A percentile compares a stretch with the other conserved stretches of the same genome.
phyloP scores from a whole-genome alignment of 1,284 basidiomycete genomes.

The Leccinum fuscescens region DNA sequence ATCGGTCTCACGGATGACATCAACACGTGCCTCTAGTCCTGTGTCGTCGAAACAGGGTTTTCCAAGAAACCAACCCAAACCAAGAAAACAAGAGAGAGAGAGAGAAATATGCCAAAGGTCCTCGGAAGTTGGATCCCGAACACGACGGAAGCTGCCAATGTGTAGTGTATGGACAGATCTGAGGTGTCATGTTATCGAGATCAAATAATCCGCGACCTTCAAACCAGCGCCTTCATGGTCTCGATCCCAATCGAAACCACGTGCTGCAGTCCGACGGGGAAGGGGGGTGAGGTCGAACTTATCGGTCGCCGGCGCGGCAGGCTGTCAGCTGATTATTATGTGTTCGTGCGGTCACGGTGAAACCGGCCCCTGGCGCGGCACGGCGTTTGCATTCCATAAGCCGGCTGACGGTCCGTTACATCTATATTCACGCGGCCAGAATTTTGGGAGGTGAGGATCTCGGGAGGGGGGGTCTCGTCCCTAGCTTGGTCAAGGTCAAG shows the following conservation, averaged over 20 bases:
- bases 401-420: background rate
- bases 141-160: background rate
- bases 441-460: background rate
- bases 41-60: background rate
- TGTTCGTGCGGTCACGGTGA: background rate
- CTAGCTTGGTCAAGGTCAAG: background rate
- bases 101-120: background rate
- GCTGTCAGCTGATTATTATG: background rate
- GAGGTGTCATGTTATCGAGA: background rate
- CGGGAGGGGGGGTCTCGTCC: background rate
- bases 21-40: background rate
- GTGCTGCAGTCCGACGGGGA: background rate
- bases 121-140: constrained; percentile 1
- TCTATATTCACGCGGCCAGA: background rate
- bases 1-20: constrained; percentile 3
- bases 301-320: background rate
- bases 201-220: background rate
- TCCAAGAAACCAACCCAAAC: background rate
- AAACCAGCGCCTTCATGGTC: background rate
- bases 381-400: background rate
- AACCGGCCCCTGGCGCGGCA: background rate
- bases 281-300: background rate
- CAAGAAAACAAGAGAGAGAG: background rate
- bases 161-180: background rate
- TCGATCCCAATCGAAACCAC: background rate